These are phyloP conservation scores for Coprinopsis strossmayeri DNA, from an alignment of 768 basidiomycete species.

Conservation along the genomic window DNA sequence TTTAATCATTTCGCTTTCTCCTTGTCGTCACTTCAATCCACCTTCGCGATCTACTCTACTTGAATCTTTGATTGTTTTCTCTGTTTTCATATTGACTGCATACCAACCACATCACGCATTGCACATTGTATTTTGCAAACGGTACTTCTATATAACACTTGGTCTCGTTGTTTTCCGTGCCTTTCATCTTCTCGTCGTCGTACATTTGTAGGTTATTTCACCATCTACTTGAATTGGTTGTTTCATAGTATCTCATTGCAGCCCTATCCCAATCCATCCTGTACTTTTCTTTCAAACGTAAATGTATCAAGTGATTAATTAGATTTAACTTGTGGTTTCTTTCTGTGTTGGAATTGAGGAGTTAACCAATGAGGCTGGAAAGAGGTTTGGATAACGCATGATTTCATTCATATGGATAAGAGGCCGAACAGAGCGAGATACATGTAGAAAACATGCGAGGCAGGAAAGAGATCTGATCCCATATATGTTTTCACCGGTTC, in stretches of 20 bases:
- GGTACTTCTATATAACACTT: slow-evolving; percentile 54
- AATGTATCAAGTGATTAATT: slow-evolving; percentile 52
- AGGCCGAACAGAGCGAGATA: neutral
- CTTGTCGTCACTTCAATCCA: slow-evolving; percentile 23
- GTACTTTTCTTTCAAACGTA: slow-evolving; percentile 53
- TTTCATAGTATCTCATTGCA: slow-evolving; percentile 59
- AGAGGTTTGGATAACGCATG: neutral
- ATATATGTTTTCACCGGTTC: slow-evolving; percentile 21
- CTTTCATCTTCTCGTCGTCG: slow-evolving; percentile 35
- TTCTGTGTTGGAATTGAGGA: no score
- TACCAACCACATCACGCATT: slow-evolving; percentile 35
- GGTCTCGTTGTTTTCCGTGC: slow-evolving; percentile 45
- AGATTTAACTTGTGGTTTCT: slow-evolving; percentile 19
- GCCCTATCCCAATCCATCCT: slow-evolving; percentile 57
- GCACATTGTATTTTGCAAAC: slow-evolving; percentile 66
- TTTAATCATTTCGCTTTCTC: slow-evolving; percentile 29
- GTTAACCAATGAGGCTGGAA: slow-evolving; percentile 8
- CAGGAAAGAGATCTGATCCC: neutral
- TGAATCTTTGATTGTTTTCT: slow-evolving; percentile 32
- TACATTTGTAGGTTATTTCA: slow-evolving; percentile 55
- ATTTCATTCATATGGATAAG: slow-evolving; percentile 2
- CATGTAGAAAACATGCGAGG: slow-evolving; percentile 6
- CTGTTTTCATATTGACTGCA: slow-evolving; percentile 33
- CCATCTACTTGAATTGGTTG: slow-evolving; percentile 53
- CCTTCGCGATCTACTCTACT: slow-evolving; percentile 35